Evolutionary conservation across 805 yeast genomes (phyloP), one percentile per base, ranked within the genome.

Genomic region (Saccharomyces paradoxus): DNA sequence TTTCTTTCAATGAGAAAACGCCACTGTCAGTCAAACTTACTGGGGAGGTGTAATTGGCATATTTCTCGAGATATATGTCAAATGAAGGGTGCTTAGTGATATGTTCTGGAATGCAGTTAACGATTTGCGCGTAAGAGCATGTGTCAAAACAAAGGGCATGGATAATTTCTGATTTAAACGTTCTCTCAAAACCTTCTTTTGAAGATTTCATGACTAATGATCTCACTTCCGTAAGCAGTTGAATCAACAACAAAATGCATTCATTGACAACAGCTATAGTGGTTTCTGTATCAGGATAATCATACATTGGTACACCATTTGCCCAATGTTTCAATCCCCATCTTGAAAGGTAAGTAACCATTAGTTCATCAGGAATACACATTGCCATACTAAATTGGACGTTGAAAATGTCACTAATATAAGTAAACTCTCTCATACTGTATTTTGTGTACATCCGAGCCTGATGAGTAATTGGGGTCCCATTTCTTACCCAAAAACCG

Each of bases 401-500:
- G 63, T 88, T 73, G 64, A 80, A 87, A 22, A 92, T 66, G 62
- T 94, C 98, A 60, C 96, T 78, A 61, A 83, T 75, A 64, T 78
- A 91, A 0, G 97, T 96, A 56, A 82, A 81, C 58, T 91, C 97
- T 53, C 97, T 75, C 50, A 91, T 76, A 3, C 89, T 87, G 12
- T 90, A 79, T 55, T 81, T 84, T 44, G 86, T 79, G 67, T 92
- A 92, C 54, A 90, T 82, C 60, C 83, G 86, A 58, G 87, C 77
- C 65, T 92, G 98, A 27, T 84, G 82, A 46, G 86, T 77, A 4
- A 89, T 83, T 46, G 91, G 85, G 55, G 81, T 79, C 0, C 99
- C 99, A 69, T 92, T 92, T 63, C 98, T 79, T 0, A 92, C 97
- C 98, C 98, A 92, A 54, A 86, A 79, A 0, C 97, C 97, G 0